Evolutionary conservation across 1,284 basidiomycete genomes (phyloP).

Genomic region (Malassezia vespertilionis): DNA sequence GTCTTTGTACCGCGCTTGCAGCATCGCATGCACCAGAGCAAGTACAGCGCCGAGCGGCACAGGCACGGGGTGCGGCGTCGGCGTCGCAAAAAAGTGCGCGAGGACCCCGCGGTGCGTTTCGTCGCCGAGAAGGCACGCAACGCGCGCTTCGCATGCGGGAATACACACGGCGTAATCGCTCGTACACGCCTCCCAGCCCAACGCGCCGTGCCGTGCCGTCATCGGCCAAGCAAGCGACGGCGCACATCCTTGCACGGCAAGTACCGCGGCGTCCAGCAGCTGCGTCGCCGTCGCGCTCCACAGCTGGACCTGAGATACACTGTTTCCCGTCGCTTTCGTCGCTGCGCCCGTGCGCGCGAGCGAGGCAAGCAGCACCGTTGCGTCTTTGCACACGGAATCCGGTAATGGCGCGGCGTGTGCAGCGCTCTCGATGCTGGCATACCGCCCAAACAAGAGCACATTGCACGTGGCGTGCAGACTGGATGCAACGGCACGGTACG

Average conservation of each 20-base stretch:
- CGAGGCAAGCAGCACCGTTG: constrained; percentile 21
- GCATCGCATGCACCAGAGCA: constrained; percentile 44
- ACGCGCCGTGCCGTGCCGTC: too few relatives aligned
- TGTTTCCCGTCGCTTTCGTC: neutral
- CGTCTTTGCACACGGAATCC: constrained; percentile 11
- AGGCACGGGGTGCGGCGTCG: constrained; percentile 59
- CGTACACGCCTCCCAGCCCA: constrained; percentile 1
- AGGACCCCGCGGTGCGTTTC: constrained; percentile 11
- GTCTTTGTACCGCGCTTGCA: constrained; percentile 44
- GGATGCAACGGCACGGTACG: constrained; percentile 23
- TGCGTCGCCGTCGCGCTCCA: constrained; percentile 23
- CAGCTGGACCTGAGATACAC: constrained; percentile 27
- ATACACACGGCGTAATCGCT: constrained; percentile 14
- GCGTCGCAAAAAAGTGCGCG: constrained; percentile 33
- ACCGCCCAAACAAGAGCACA: constrained; percentile 18
- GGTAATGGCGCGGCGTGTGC: constrained; percentile 1
- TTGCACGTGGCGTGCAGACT: constrained; percentile 21
- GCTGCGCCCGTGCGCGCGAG: constrained; percentile 29
- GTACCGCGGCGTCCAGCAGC: constrained; percentile 16
- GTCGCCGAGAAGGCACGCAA: constrained; percentile 19
- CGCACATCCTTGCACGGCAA: constrained; percentile 18
- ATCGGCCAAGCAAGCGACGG: constrained; percentile 18
- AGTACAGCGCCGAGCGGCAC: constrained; percentile 58
- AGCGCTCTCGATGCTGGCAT: neutral
- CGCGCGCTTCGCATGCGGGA: constrained; percentile 15